These are phyloP conservation scores for Pythium guiyangense DNA, from an alignment of 352 stramenopile species.

Conservation along the genomic window DNA sequence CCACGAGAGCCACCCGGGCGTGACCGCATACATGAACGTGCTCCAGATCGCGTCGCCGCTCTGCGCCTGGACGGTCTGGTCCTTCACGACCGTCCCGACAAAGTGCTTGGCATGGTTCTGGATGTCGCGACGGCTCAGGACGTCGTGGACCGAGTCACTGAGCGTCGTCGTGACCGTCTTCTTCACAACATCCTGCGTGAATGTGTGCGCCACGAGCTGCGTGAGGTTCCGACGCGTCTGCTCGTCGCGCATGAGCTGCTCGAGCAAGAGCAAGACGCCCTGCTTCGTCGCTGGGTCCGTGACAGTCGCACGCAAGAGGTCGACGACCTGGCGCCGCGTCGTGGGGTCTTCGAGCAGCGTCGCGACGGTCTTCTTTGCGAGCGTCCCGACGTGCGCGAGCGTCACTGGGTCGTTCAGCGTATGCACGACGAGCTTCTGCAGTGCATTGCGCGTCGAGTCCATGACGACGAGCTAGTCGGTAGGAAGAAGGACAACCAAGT, in stretches of 20 bases:
- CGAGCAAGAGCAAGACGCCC: constrained; percentile 46
- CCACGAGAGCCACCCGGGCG: constrained; percentile 69
- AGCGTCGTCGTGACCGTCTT: constrained; percentile 49
- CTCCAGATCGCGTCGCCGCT: constrained; percentile 77
- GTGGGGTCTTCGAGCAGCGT: constrained; percentile 48
- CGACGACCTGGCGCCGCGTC: constrained; percentile 51
- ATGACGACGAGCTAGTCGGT: constrained; percentile 56
- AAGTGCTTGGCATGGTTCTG: constrained; percentile 85
- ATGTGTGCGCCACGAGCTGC: constrained; percentile 58
- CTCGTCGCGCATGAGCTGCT: constrained; percentile 62
- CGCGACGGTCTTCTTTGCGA: constrained; percentile 44
- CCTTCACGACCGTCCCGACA: constrained; percentile 67
- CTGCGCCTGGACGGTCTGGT: constrained; percentile 78
- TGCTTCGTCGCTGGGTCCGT: constrained; percentile 43
- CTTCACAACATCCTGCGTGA: constrained; percentile 67
- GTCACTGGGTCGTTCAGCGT: constrained; percentile 62
- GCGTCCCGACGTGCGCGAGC: constrained; percentile 35
- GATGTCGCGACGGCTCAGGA: constrained; percentile 69
- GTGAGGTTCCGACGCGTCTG: constrained; percentile 47
- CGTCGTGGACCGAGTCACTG: constrained; percentile 63
- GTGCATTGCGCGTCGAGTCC: constrained; percentile 50
- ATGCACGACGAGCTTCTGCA: constrained; percentile 45
- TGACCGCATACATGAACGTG: constrained; percentile 78
- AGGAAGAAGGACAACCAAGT: neutral
- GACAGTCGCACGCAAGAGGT: constrained; percentile 42